Evolutionary conservation across 345 rosid species (phyloP), one percentile per base, ranked within the genome.

Genomic region (Moricandia arvensis): DNA sequence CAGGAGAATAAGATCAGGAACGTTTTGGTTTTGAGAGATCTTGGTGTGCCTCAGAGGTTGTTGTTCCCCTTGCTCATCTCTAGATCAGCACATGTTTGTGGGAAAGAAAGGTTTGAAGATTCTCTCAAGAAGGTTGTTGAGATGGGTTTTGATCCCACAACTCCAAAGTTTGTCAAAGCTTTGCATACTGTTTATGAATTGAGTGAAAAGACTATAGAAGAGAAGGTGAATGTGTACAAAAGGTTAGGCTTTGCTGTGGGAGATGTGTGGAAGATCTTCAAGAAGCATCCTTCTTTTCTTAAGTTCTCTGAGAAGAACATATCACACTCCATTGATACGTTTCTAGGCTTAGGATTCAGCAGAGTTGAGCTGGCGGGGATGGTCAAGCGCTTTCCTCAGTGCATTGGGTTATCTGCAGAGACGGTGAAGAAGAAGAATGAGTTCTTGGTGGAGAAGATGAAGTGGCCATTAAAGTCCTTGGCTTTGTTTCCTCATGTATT

Each of bases 181-280:
- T 13, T 83, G 1, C 9, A 7, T 0, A 43, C 37, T 1, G 2
- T 78, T 26, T 34, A 6, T 18, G 5, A 7, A 7, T 10, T 33
- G 24, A 69, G 13, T 0, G 8, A 71, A 2, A 11, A 57, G 9
- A 75, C 70, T 1, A 68, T 73, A 66, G 78, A 35, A 35, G 73
- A 69, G 10, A 69, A 57, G 1, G 34, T 54, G 24, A 8, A 54
- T 18, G 49, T 12, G 3, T 68, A 21, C 27, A 53, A 12, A 35
- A 69, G 34, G 27, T 79, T 77, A 73, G 85, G 82, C 31, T 85
- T 75, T 63, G 45, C 61, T 17, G 75, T 49, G 13, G 80, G 34
- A 8, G 83, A 76, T 0, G n/a, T 69, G 18, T 33, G 51, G 63
- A 11, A 10, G 6, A 78, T 79, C 0, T 85, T 83, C 43, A 71